Percentiles rank a stretch among this genome's conserved stretches.
Conservation (phyloP, 768 basidiomycete species). For the Filobasidium floriforme region DNA sequence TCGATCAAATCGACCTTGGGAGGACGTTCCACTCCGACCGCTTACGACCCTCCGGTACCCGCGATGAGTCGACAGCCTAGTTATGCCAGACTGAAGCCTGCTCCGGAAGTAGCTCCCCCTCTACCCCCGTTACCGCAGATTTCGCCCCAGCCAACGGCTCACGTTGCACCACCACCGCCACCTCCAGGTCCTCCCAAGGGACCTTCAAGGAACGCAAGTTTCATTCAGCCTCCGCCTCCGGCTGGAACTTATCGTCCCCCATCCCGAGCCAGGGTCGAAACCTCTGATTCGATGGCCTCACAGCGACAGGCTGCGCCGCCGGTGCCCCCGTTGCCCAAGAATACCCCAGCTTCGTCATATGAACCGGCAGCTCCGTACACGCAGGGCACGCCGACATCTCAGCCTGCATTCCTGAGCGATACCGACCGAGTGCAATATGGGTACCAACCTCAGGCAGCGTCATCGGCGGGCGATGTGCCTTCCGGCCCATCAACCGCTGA, state of each 20-base stretch:
- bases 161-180: conserved; percentile 23
- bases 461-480: too few relatives aligned
- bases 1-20: neutral
- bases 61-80: neutral
- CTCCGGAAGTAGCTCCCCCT: neutral
- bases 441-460: too few relatives aligned
- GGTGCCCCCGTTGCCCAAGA: conserved; percentile 14
- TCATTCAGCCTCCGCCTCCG: neutral
- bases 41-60: conserved; percentile 6
- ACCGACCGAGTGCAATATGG: too few relatives aligned
- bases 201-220: conserved; percentile 9
- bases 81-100: neutral
- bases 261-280: neutral
- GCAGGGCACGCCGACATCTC: too few relatives aligned
- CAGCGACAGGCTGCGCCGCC: conserved; percentile 14
- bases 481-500: too few relatives aligned
- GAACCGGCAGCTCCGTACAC: too few relatives aligned
- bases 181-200: conserved; percentile 23
- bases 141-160: neutral
- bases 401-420: too few relatives aligned
- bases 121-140: neutral
- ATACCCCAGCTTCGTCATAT: neutral
- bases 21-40: neutral
- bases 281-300: conserved; percentile 1
- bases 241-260: conserved; percentile 2